phyloP scores from a whole-genome alignment of 306 rosid species.

The cucumber (Cucumis sativus) region Cucumber_9930_V3 NC_026660.2:6681001-6681500 shows the following conservation, averaged over 20 bases:
- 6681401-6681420: too few species aligned
- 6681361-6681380: too few species aligned
- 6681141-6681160: not conserved
- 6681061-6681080: not conserved
- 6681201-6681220: not conserved
- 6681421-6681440: too few species aligned
- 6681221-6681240: not conserved
- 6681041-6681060: not conserved
- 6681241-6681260: not conserved
- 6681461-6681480: too few species aligned
- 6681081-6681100: not conserved
- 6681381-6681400: too few species aligned
- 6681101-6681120: not conserved
- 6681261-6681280: not conserved
- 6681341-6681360: too few species aligned
- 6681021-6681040: not conserved
- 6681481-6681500: too few species aligned
- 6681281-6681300: not conserved
- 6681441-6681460: too few species aligned
- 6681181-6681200: not conserved
- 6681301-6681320: not conserved
- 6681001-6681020: constrained; percentile 15
- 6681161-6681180: not conserved
- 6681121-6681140: not conserved
- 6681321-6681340: not conserved